Evolutionary conservation across 345 rosid species (phyloP).

Genomic region (Citrus medica): DNA sequence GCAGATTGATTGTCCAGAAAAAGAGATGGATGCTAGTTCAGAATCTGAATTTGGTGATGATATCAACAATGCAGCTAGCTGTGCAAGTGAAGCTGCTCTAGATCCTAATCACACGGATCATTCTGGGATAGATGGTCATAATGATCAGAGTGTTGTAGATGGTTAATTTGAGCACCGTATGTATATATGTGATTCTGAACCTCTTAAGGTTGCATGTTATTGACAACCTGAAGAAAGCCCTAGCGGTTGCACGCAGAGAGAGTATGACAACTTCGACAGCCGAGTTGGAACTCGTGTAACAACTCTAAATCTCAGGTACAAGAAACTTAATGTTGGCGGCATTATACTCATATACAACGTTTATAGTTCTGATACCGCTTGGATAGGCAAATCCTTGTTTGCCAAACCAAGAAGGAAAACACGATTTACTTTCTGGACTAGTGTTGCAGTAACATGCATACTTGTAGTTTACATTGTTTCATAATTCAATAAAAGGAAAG

Average conservation of each 20-base stretch:
- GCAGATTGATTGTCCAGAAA: slow-evolving; percentile 65
- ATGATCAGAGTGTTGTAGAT: slow-evolving; percentile 11
- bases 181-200: neutral
- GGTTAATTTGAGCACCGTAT: neutral
- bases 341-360: neutral
- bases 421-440: neutral
- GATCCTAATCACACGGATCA: neutral
- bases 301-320: neutral
- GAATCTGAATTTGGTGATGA: slow-evolving; percentile 58
- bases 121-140: neutral
- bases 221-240: neutral
- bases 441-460: neutral
- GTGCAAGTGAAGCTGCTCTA: slow-evolving; percentile 3
- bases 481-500: neutral
- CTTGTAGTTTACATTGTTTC: neutral
- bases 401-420: neutral
- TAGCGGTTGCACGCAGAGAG: neutral
- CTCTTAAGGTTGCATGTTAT: neutral
- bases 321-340: neutral
- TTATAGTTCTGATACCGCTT: neutral
- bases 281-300: neutral
- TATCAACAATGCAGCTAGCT: neutral
- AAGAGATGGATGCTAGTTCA: slow-evolving; percentile 64
- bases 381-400: no score
- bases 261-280: neutral